phyloP scores from a whole-genome alignment of 495 filamentous ascomycete species.

The Hypoxylon fuscum region DNA sequence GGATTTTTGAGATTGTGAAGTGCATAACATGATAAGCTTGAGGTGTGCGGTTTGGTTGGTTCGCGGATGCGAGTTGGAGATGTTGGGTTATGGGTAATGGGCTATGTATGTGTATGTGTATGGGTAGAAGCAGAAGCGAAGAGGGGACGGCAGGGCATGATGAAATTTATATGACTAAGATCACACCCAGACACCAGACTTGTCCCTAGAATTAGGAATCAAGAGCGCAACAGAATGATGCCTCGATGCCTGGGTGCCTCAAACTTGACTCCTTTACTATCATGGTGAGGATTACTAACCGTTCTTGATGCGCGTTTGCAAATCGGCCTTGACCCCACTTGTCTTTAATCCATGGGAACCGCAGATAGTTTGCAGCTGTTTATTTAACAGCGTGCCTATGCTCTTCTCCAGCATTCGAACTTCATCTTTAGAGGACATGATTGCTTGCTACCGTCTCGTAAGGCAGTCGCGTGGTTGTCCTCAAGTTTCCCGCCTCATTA shows the following conservation, averaged over 20 bases:
- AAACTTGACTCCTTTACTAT: constrained; percentile 16
- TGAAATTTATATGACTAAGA: neutral
- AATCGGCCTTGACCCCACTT: constrained; percentile 79
- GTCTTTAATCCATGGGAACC: constrained; percentile 72
- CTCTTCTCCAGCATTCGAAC: constrained; percentile 50
- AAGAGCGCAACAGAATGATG: too few relatives aligned
- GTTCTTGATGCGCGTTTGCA: constrained; percentile 78
- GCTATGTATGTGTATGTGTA: neutral
- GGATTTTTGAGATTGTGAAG: too few relatives aligned
- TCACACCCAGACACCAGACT: too few relatives aligned
- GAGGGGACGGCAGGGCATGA: constrained; percentile 6
- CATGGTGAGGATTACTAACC: too few relatives aligned
- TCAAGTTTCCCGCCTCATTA: constrained; percentile 24
- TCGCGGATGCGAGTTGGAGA: neutral
- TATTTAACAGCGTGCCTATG: constrained; percentile 63
- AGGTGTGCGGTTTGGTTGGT: neutral
- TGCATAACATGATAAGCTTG: too few relatives aligned
- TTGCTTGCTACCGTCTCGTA: constrained; percentile 24
- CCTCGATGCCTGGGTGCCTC: too few relatives aligned
- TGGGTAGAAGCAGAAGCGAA: constrained; percentile 2
- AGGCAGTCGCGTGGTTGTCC: constrained; percentile 20
- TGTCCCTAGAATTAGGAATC: too few relatives aligned
- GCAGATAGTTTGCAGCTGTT: constrained; percentile 77
- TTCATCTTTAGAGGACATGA: constrained; percentile 57
- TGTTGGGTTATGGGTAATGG: too few relatives aligned